phyloP scores from a whole-genome alignment of 75 land plant genomes.

The Selaginella tamariscina region DNA sequence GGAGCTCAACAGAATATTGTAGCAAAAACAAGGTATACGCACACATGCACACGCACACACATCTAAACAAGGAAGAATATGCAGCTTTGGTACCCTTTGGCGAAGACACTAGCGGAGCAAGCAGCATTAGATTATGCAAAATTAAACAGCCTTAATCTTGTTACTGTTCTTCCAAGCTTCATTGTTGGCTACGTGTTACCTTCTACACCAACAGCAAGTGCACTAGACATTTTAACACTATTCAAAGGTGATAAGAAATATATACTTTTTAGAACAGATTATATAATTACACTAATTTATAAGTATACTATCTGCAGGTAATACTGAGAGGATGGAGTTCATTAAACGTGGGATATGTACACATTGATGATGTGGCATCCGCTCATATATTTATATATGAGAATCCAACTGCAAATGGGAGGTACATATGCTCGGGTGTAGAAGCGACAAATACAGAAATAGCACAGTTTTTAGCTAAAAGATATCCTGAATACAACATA shows the following conservation, averaged over 20 bases:
- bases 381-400: neutral
- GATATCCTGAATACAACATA: slow-evolving; percentile 4
- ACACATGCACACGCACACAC: too few relatives aligned
- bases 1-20: neutral
- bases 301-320: neutral
- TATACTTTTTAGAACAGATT: too few relatives aligned
- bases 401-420: neutral
- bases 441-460: neutral
- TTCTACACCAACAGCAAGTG: neutral
- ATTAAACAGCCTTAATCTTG: neutral
- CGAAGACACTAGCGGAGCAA: neutral
- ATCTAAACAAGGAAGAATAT: too few relatives aligned
- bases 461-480: neutral
- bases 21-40: neutral
- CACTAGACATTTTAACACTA: neutral
- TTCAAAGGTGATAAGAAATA: neutral
- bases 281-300: too few relatives aligned
- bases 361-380: slow-evolving; percentile 3
- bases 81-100: neutral
- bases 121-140: slow-evolving; percentile 4
- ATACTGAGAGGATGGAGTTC: neutral
- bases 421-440: slow-evolving; percentile 1
- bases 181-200: neutral
- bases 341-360: neutral
- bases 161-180: neutral